Evolutionary conservation across 2,329 filamentous ascomycete species (phyloP), one percentile per base, ranked within the genome.

Genomic region (Cladosporium cucumerinum): DNA sequence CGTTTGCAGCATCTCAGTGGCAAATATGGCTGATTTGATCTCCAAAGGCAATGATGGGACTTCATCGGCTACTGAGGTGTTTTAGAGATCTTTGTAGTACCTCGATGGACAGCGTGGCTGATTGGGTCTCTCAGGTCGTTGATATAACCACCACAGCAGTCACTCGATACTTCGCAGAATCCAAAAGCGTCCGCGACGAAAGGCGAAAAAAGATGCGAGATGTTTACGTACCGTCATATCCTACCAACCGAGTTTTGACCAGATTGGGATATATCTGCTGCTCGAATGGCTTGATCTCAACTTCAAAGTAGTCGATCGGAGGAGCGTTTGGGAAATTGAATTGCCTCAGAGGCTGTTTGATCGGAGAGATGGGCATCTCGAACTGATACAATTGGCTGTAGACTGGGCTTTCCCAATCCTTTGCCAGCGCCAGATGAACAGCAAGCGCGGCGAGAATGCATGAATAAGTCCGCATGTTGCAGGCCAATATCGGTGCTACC

Each of bases 271-370:
- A 83, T n/a, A 81, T 73, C 64, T 81, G 78, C 62, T 76, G 69
- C 25, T 77, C 71, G 63, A 82, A 78, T 1, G 73, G 63, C 61
- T 77, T 73, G 62, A 83, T 76, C 8, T 78, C 76, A 26, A 81
- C 70, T 66, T 82, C 78, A 68, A 81, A 84, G 71, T 78, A 83
- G 62, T 83, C 78, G 43, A 84, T 79, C 4, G 71, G 66, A 25
- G 61, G 52, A 34, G 26, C 28, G 16, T 36, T 21, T 12, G 49
- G 49, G 23, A 61, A 61, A 12, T 12, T 75, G 34, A 75, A 77
- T 18, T 70, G 66, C 77, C 74, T 5, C 73, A 78, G 65, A 21
- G 39, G 49, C 30, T 66, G 55, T 10, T 67, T 69, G 34, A 70
- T 64, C 4, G 65, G 48, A 30, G 70, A 69, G 48, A 70, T 68